phyloP scores from a whole-genome alignment of 106 monocot species.

The Dendrobium officinale region DNA sequence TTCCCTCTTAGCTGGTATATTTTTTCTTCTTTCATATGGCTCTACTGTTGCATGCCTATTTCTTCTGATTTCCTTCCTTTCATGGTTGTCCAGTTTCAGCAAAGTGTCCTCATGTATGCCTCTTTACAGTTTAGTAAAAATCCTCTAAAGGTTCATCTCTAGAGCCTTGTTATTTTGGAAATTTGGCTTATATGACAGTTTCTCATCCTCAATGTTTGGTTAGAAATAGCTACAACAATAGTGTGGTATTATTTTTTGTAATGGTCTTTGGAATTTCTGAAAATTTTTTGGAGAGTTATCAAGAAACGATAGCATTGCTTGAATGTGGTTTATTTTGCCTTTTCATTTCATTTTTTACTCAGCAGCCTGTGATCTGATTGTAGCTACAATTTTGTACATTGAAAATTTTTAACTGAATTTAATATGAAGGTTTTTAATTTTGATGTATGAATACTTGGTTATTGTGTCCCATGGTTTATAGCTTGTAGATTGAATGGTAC shows the following conservation, averaged over 20 bases:
- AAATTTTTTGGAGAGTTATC: not conserved
- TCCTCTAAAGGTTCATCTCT: not conserved
- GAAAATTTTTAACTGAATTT: not conserved
- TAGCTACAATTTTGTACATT: not conserved
- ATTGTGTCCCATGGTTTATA: not conserved
- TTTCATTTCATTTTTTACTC: not conserved
- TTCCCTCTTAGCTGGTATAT: not conserved
- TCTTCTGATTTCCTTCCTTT: not conserved
- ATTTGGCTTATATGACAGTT: not conserved
- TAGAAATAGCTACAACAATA: not conserved
- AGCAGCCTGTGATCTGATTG: not conserved
- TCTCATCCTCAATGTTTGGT: not conserved
- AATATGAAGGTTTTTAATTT: not conserved
- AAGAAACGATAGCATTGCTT: not conserved
- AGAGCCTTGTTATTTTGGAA: not conserved
- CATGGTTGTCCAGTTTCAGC: not conserved
- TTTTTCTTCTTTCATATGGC: not conserved
- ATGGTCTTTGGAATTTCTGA: not conserved
- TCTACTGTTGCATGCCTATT: not conserved
- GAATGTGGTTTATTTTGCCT: not conserved
- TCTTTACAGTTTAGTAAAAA: not conserved
- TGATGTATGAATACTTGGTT: not conserved
- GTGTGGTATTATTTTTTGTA: not conserved
- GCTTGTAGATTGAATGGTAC: not conserved
- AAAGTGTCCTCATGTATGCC: not conserved